These are phyloP conservation scores for Syncephalastrum sp. DNA, from an alignment of 371 early-diverging fungal genomes.

Conservation along the genomic window DNA sequence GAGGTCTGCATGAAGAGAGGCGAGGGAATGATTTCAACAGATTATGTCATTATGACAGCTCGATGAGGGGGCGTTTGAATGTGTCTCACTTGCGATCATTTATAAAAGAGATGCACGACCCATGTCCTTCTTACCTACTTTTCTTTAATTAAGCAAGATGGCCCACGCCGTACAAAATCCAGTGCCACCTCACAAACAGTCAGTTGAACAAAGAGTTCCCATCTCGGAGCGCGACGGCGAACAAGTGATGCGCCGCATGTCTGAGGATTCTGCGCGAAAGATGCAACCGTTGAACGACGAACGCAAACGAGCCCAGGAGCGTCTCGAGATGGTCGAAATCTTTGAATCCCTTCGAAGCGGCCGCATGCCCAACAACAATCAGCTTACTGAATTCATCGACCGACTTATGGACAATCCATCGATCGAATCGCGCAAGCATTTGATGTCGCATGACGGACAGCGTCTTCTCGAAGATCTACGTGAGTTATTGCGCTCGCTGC, in stretches of 20 bases:
- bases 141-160: too few species aligned
- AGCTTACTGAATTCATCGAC: conserved; percentile 46
- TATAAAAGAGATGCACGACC: too few species aligned
- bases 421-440: conserved; percentile 42
- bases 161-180: neutral
- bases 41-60: too few species aligned
- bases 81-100: too few species aligned
- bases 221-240: conserved; percentile 1
- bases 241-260: conserved; percentile 4
- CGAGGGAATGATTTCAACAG: too few species aligned
- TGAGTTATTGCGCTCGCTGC: conserved; percentile 38
- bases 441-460: conserved; percentile 51
- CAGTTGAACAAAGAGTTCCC: neutral
- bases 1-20: too few species aligned
- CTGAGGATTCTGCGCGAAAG: neutral
- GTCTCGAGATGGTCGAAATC: conserved; percentile 43
- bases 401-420: conserved; percentile 35
- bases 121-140: too few species aligned
- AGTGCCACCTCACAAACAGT: neutral
- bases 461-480: conserved; percentile 48
- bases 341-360: conserved; percentile 54
- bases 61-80: too few species aligned
- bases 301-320: conserved; percentile 1
- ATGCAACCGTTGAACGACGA: conserved; percentile 4
- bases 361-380: conserved; percentile 62